Base-by-base conservation (phyloP, 176 grass and related monocot species). In the Triticum dicoccoides region DNA sequence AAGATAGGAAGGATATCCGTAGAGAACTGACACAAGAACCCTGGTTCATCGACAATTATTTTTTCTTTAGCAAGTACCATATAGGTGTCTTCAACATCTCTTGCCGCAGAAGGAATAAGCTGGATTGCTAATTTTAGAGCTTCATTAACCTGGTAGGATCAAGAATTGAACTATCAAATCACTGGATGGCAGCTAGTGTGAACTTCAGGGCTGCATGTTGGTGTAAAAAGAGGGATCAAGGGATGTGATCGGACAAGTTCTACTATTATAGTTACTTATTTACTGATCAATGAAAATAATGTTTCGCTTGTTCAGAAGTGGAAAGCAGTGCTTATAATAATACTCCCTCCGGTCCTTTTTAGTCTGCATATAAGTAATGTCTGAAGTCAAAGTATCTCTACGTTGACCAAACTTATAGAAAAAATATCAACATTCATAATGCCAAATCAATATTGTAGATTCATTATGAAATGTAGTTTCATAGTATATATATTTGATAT, bases 91-190 rank as follows among this genome's bases (percentile, higher is more conserved):
- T 68, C 78, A 90, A 87, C 58, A 63, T 94, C 94, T 83, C 84
- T 88, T 88, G 90, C 81, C 10, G 51, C 83, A 5, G 92, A 81
- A 85, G 97, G 97, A 76, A 99, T 89, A 62, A 99, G 81, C 82
- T 99, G 97, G 77, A 91, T 96, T 64, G 88, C 85, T 89, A 99
- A 87, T 93, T 91, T 99, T 78, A 99, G 80, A 82, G 91, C 92
- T 89, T 99, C 97, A 61, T 91, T 71, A 24, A 94, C 92, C 97
- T 99, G 90, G 75, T 70, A 83, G 15, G 41, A 79, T 61, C 25
- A 62, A 54, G 7, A 38, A 73, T 88, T 86, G 77, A 77, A 69
- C 70, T 67, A 64, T 82, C 29, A 90, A 86, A 82, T 65, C 61
- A 67, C 39, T 58, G 14, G 12, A 69, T 54, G 30, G 6, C 29